Conservation (phyloP, 257 asterid genomes). For the Nicotiana tabacum region DNA sequence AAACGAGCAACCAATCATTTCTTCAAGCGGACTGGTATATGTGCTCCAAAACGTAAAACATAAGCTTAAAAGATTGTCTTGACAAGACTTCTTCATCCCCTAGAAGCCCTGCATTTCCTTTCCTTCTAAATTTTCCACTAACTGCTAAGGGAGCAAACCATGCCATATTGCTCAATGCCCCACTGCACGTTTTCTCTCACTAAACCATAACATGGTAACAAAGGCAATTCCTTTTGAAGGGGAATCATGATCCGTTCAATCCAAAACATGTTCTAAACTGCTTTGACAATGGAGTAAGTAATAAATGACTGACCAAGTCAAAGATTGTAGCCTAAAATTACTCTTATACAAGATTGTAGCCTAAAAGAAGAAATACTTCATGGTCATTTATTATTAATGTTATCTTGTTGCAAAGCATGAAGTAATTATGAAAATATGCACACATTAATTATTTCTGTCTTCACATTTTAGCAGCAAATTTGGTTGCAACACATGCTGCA, state of each 20-base stretch:
- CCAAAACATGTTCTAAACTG: not conserved
- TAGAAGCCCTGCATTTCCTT: not conserved
- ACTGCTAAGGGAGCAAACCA: not conserved
- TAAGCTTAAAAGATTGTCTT: not conserved
- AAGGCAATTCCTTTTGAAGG: not conserved
- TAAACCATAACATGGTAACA: not conserved
- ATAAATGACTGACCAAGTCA: not conserved
- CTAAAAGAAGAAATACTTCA: too few relatives aligned
- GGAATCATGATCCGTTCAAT: not conserved
- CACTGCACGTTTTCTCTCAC: not conserved
- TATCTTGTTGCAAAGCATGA: too few relatives aligned
- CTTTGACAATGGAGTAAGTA: not conserved
- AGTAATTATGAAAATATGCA: too few relatives aligned
- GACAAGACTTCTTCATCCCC: not conserved
- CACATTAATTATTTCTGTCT: not conserved
- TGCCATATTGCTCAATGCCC: not conserved
- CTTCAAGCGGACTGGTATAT: not conserved
- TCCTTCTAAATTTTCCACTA: not conserved
- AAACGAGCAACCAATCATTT: not conserved
- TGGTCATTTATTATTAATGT: too few relatives aligned
- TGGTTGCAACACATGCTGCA: slow-evolving; percentile 44
- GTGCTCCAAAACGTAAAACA: not conserved
- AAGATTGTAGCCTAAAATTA: not conserved
- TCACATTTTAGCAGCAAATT: slow-evolving; percentile 33
- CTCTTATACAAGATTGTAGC: not conserved